phyloP scores from a whole-genome alignment of 1,139 yeast species.

The Saccharomycopsis hybrid region DNA sequence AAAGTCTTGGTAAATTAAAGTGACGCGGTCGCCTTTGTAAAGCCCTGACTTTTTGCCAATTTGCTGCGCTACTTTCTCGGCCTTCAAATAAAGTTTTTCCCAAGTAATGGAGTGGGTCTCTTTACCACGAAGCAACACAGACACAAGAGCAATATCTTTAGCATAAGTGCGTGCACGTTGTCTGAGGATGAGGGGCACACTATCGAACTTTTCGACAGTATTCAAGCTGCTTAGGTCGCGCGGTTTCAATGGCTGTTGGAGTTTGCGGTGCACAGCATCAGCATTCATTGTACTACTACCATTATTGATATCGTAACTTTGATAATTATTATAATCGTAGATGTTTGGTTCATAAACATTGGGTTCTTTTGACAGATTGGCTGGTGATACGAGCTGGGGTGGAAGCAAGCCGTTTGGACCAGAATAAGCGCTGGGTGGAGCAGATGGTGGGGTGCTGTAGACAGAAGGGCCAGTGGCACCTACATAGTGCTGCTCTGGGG shows the following conservation, averaged over 20 bases:
- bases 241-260: slow-evolving; percentile 56
- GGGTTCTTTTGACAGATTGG: not conserved
- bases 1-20: slow-evolving; percentile 72
- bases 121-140: slow-evolving; percentile 74
- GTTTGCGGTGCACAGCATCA: slow-evolving; percentile 23
- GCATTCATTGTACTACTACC: not conserved
- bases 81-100: slow-evolving; percentile 80
- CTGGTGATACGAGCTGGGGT: not conserved
- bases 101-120: slow-evolving; percentile 73
- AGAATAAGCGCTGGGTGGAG: not conserved
- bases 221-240: slow-evolving; percentile 35
- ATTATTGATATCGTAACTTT: not conserved
- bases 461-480: not conserved
- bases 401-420: not conserved
- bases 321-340: not conserved
- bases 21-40: slow-evolving; percentile 77
- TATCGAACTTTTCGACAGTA: slow-evolving; percentile 35
- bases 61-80: slow-evolving; percentile 86
- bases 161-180: slow-evolving; percentile 64
- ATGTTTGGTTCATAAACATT: slow-evolving; percentile 1
- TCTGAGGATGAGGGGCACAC: slow-evolving; percentile 65
- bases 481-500: too few species aligned
- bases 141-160: slow-evolving; percentile 63
- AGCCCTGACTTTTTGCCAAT: slow-evolving; percentile 63
- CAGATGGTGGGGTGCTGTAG: not conserved